These are phyloP conservation scores for Euphorbia lathyris DNA, from an alignment of 345 rosid genomes.

Conservation along the genomic window DNA sequence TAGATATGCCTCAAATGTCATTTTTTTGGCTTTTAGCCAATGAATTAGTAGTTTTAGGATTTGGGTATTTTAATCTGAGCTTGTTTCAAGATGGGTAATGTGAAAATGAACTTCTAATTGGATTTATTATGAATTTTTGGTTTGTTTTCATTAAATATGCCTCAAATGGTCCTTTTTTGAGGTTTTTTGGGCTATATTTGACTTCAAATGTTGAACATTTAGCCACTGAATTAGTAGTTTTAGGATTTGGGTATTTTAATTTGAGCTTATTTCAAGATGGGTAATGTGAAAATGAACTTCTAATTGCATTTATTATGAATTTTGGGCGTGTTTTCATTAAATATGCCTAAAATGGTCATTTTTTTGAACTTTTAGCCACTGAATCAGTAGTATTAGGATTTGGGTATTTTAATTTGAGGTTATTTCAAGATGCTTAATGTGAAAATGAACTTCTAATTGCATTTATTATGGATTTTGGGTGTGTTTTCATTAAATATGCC, in stretches of 20 bases:
- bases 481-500: too few species aligned
- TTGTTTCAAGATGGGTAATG: too few species aligned
- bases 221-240: constrained; percentile 1
- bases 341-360: background rate
- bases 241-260: constrained; percentile 1
- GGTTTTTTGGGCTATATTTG: background rate
- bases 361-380: background rate
- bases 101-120: too few species aligned
- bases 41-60: background rate
- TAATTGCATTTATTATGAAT: constrained; percentile 17
- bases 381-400: background rate
- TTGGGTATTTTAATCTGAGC: too few species aligned
- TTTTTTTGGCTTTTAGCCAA: background rate
- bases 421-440: background rate
- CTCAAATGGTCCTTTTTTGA: too few species aligned
- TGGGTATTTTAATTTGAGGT: background rate
- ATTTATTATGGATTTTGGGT: too few species aligned
- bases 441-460: too few species aligned
- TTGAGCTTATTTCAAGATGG: too few species aligned
- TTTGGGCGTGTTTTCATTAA: background rate
- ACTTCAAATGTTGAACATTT: background rate
- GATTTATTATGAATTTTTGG: too few species aligned
- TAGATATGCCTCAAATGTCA: too few species aligned
- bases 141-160: too few species aligned
- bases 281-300: too few species aligned